phyloP scores from a whole-genome alignment of 768 basidiomycete genomes.

The Gloeophyllum trabeum region DNA sequence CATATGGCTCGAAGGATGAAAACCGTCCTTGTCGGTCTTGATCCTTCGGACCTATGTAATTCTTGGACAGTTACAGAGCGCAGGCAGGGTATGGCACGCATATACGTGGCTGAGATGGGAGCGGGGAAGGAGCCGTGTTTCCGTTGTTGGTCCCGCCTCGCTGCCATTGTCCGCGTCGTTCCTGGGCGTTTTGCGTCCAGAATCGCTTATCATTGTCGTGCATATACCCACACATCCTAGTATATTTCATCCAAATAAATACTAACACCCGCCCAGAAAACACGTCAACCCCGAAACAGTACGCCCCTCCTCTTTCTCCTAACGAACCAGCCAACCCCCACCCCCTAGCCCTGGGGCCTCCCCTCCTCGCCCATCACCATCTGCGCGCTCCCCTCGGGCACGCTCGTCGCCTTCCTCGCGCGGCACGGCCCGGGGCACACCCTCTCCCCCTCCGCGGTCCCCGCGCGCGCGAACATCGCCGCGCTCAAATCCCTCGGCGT shows the following conservation, averaged over 20 bases:
- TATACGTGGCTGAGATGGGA: neutral
- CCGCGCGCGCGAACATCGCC: constrained; percentile 86
- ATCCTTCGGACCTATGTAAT: neutral
- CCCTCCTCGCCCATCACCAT: constrained; percentile 92
- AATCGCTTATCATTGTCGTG: no score
- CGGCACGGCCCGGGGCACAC: constrained; percentile 81
- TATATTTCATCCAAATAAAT: no score
- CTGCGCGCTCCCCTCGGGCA: constrained; percentile 72
- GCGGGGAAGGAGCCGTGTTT: no score
- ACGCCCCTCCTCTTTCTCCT: constrained; percentile 13
- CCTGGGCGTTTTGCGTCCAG: no score
- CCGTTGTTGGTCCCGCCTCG: neutral
- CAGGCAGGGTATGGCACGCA: neutral
- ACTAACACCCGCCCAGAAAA: constrained; percentile 37
- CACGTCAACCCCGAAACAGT: constrained; percentile 77
- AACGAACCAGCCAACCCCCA: neutral
- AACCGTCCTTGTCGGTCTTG: neutral
- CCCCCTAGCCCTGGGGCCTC: constrained; percentile 77
- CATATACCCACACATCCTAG: no score
- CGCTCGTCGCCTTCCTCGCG: constrained; percentile 79
- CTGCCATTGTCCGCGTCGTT: no score
- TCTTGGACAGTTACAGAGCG: neutral
- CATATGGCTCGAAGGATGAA: neutral
- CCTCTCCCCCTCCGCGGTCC: constrained; percentile 72
- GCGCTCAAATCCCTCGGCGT: constrained; percentile 90